phyloP scores from a whole-genome alignment of 257 asterid genomes.

The Solanum chiquidenum region DNA sequence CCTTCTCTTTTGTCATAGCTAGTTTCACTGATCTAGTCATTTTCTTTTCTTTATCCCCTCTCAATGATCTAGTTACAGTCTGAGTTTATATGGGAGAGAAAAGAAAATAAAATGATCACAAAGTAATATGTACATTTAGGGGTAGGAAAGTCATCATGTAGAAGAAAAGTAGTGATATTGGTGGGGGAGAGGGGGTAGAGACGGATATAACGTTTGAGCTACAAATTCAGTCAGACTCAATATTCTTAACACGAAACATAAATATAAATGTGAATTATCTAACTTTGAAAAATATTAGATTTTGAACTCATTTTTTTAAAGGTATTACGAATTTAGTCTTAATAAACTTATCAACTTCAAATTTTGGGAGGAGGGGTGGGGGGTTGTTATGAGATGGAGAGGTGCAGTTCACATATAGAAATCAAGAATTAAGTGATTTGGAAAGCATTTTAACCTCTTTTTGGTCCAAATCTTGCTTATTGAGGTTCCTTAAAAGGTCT shows the following conservation, averaged over 20 bases:
- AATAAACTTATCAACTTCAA: background rate
- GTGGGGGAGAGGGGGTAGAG: background rate
- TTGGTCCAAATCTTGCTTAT: background rate
- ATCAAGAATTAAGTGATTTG: background rate
- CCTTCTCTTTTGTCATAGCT: conserved; percentile 18
- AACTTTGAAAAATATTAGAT: background rate
- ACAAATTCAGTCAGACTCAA: background rate
- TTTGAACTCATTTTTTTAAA: background rate
- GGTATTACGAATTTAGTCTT: background rate
- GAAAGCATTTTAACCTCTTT: background rate
- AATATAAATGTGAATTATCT: background rate
- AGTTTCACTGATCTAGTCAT: background rate
- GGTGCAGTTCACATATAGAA: background rate
- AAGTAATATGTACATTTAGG: background rate
- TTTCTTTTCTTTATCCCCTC: background rate
- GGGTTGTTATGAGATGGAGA: background rate
- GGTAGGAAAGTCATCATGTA: background rate
- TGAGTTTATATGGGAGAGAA: background rate
- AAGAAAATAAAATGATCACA: background rate
- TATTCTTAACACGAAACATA: background rate
- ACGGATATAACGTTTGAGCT: background rate
- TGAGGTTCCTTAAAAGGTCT: conserved; percentile 1
- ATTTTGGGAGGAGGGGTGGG: background rate
- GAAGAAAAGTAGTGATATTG: background rate
- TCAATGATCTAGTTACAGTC: background rate